A percentile compares a stretch with the other conserved stretches of the same genome.
phyloP scores from a whole-genome alignment of 2,329 filamentous ascomycete species.

The Zopfia rhizophila region DNA sequence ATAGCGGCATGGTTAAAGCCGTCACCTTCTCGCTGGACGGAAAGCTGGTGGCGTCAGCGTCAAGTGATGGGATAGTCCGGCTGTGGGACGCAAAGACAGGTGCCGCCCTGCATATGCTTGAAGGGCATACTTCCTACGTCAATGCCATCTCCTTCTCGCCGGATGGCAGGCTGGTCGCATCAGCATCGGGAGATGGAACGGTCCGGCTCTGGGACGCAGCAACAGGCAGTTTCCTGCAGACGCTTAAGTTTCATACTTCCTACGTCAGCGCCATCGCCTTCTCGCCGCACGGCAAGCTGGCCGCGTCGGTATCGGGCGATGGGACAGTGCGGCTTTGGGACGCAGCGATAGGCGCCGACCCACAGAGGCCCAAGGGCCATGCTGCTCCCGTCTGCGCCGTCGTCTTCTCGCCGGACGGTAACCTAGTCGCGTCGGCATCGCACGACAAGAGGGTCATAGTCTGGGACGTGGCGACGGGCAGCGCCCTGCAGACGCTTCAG shows the following conservation, averaged over 20 bases:
- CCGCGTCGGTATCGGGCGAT: slow-evolving; percentile 92
- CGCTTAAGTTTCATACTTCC: too few relatives aligned
- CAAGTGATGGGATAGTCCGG: slow-evolving; percentile 87
- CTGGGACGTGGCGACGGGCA: slow-evolving; percentile 21
- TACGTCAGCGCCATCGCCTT: too few relatives aligned
- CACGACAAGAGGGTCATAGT: slow-evolving; percentile 23
- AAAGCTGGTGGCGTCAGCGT: slow-evolving; percentile 83
- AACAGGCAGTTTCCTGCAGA: slow-evolving; percentile 1
- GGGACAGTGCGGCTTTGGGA: slow-evolving; percentile 90
- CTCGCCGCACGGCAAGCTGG: slow-evolving; percentile 49
- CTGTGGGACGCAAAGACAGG: slow-evolving; percentile 77
- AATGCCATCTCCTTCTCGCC: slow-evolving; percentile 7
- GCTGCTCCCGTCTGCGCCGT: slow-evolving; percentile 1
- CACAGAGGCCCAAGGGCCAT: slow-evolving; percentile 70
- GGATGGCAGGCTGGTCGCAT: slow-evolving; percentile 14
- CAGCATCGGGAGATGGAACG: slow-evolving; percentile 4
- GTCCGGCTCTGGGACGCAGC: slow-evolving; percentile 5
- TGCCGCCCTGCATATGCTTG: too few relatives aligned
- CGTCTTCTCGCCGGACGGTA: slow-evolving; percentile 27
- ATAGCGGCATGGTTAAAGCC: slow-evolving; percentile 56
- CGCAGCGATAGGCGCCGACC: slow-evolving; percentile 7
- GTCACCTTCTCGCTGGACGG: slow-evolving; percentile 62
- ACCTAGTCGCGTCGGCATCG: slow-evolving; percentile 26
- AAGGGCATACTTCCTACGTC: too few relatives aligned
- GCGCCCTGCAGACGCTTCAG: slow-evolving; percentile 62